Evolutionary conservation across 441 rosid genomes (phyloP), one percentile per base, ranked within the genome.

Genomic region (Pelargonium australe): DNA sequence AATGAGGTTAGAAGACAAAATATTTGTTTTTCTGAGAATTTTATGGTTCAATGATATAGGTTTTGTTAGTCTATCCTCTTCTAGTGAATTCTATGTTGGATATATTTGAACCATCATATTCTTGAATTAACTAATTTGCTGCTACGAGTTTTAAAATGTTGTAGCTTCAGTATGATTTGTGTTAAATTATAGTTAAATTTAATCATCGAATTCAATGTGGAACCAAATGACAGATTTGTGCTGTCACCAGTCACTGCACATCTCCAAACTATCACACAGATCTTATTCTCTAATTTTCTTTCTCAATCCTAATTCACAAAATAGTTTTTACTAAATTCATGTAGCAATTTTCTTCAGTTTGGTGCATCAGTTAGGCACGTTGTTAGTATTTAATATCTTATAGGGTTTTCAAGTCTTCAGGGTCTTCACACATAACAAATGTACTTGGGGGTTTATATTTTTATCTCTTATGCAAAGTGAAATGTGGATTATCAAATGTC

Each of bases 111-210:
- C 5, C 47, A 43, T 7, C 11, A 10, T 43, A 43, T 43, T 43
- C 47, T 7, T 8, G 47, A 43, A 2, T 43, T 10, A 43, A 43
- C 0, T 43, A 43, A 7, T 64, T 57, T 19, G 58, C 72, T 67
- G 14, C 9, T 49, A 17, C 16, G 69, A 25, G 64, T 66, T 28
- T 12, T 45, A 63, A 40, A 68, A 53, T 65, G 16, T 58, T 40
- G 37, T 11, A n/a, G 61, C 11, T 69, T 72, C 13, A 37, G 20
- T 53, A 47, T 20, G 13, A 53, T 40, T 68, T 60, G 23, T 57
- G 10, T 34, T 11, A 7, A 19, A 45, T 44, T 51, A 68, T 68
- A 10, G 9, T 67, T 1, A 58, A 53, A n/a, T 55, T 13, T 16
- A 47, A 17, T 45, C 58, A 7, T 51, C 5, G 11, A 63, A 10